Percentiles rank a stretch among this genome's conserved stretches.
Evolutionary conservation across 495 filamentous ascomycete species (phyloP).

Genomic region (Neurospora sp.): DNA sequence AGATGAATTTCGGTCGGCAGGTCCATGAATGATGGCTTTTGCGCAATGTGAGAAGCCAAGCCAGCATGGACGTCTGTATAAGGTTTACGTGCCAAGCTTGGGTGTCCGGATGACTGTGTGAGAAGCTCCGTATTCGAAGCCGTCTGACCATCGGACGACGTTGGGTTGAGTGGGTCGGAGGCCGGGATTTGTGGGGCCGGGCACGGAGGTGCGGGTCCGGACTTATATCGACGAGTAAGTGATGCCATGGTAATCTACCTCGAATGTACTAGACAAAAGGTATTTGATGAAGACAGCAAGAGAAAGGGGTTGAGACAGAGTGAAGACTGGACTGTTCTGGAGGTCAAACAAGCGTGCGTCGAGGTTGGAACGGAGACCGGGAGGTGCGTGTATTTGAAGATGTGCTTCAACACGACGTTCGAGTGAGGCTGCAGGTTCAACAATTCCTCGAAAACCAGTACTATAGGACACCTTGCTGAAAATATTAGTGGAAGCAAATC

Average conservation of each 20-base stretch:
- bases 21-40: not conserved
- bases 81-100: not conserved
- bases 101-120: not conserved
- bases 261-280: not conserved
- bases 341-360: not conserved
- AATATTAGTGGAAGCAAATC: not conserved
- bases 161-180: not conserved
- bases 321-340: not conserved
- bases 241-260: not conserved
- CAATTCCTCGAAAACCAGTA: not conserved
- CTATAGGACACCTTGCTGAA: no score
- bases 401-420: not conserved
- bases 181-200: not conserved
- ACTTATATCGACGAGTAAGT: not conserved
- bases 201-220: not conserved
- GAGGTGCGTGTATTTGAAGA: not conserved
- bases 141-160: not conserved
- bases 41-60: not conserved
- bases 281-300: not conserved
- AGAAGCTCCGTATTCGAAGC: not conserved
- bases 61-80: not conserved
- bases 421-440: not conserved
- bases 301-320: not conserved
- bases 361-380: not conserved
- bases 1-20: constrained; percentile 57